Evolutionary conservation across 2,329 filamentous ascomycete species (phyloP), one percentile per base, ranked within the genome.

Genomic region (Ophiostoma montium): DNA sequence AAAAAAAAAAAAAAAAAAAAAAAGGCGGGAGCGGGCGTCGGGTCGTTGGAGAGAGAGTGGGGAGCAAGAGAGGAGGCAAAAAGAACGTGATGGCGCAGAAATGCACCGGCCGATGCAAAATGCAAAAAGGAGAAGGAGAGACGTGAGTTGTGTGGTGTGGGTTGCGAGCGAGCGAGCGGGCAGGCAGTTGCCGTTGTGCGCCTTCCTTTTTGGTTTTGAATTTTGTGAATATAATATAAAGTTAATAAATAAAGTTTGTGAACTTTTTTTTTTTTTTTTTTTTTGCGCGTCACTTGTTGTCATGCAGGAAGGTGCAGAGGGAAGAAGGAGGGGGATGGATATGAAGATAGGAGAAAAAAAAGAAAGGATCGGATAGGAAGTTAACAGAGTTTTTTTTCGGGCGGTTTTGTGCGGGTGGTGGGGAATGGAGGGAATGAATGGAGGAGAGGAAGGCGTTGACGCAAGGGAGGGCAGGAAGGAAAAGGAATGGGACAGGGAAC

Each of bases 351-450:
- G 8, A 27, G 31, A 21, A 7, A 21, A n/a, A 45, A 46, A 21
- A 7, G 21, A n/a, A 45, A 46, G 50, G 15, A 50, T 52, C 53
- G 54, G 50, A 47, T 55, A 55, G 47, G 54, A 55, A 52, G 42
- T 54, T 55, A 55, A 52, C 39, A 53, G 54, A 55, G 49, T 54
- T 55, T 52, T 47, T 32, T 33, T 43, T 51, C 49, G 49, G 27
- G n/a, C n/a, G n/a, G 46, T 44, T 38, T 21, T 48, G 41, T 43
- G 46, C 38, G 38, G 8, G 38, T 41, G 13, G 39, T 16, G 35
- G 32, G 15, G 36, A 36, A 39, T 23, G 38, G 38, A 35, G 18
- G 33, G 32, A 19, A 49, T 27, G 33, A 35, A 32, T 35, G 27
- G 23, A 42, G 38, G 23, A 27, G 23, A 8, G 23, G 23, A 5